Conservation (phyloP, 371 early-diverging fungal genomes). For the Mucor indicus region DNA sequence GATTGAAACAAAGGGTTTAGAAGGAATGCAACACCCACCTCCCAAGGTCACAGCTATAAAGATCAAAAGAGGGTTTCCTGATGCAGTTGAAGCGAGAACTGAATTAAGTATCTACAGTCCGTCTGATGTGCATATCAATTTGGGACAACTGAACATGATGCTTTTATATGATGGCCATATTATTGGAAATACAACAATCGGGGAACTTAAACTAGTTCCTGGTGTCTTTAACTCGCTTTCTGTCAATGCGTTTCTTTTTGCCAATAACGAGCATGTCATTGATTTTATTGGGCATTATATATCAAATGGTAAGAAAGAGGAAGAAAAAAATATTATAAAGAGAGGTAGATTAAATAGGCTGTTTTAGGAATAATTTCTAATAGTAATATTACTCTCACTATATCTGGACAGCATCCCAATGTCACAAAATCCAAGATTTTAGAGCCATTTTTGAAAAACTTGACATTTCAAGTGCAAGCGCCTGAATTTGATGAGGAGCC, state of each 20-base stretch:
- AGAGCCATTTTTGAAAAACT: slow-evolving; percentile 16
- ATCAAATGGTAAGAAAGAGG: slow-evolving; percentile 22
- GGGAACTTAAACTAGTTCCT: slow-evolving; percentile 21
- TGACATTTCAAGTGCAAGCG: slow-evolving; percentile 28
- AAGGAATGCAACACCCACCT: slow-evolving; percentile 39
- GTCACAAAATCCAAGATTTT: slow-evolving; percentile 25
- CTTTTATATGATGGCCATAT: slow-evolving; percentile 21
- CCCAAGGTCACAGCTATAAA: slow-evolving; percentile 31
- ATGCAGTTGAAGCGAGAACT: slow-evolving; percentile 25
- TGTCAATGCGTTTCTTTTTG: slow-evolving; percentile 20
- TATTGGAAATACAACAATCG: slow-evolving; percentile 37
- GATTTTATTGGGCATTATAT: slow-evolving; percentile 40
- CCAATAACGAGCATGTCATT: slow-evolving; percentile 12
- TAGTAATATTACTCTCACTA: slow-evolving; percentile 27
- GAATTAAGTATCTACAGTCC: slow-evolving; percentile 33
- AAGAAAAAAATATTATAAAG: neutral
- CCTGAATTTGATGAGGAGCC: slow-evolving; percentile 34
- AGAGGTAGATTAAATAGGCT: neutral
- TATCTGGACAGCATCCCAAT: slow-evolving; percentile 41
- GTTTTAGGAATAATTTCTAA: neutral
- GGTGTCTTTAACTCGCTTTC: slow-evolving; percentile 18
- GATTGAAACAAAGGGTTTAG: slow-evolving; percentile 33
- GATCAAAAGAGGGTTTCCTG: slow-evolving; percentile 26
- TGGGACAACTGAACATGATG: slow-evolving; percentile 30
- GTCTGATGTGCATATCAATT: slow-evolving; percentile 34